Base-by-base conservation (phyloP, 2,329 filamentous ascomycete species). In the Nannizziopsis arthrosporioides region DNA sequence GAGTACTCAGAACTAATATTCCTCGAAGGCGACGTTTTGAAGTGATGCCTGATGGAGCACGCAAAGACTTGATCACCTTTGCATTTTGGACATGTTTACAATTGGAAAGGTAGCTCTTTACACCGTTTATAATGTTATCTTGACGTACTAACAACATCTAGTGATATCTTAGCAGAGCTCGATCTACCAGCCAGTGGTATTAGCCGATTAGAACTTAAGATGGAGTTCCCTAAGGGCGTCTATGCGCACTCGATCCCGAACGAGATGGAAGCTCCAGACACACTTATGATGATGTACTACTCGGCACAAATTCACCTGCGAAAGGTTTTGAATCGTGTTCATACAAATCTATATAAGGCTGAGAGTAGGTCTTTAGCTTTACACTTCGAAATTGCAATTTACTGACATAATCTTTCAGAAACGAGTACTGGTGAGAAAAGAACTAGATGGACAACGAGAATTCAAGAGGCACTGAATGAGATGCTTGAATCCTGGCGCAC, bases 11-110 rank as follows among this genome's bases (percentile, higher is more conserved):
- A 27, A 31, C 53, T 56, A 27, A 55, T 36, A 14, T 42, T 44
- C 6, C 5, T 14, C 41, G 14, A 47, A 64, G 56, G 17, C 62
- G 61, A 49, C 67, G 66, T 10, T 67, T 66, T 49, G 55, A 59
- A 17, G 47, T 54, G 36, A 56, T 67, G 49, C 49, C 53, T 22
- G 59, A 63, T 11, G 58, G 59, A 1, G 52, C 55, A 5, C 37
- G 55, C 3, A 63, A 81, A 57, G 85, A 88, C 59, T 73, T 82
- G 49, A 72, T 83, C 32, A 72, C 83, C 11, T 75, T 93, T 56
- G 83, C 86, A 0, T 95, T 89, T 59, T 96, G 90, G 90, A 92
- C 89, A 6, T 94, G 86, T 61, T 70, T 95, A 53, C 90, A 96
- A 60, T 73, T 96, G 9, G 90, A 96, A 66, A 94, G 82, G 83